Conservation (phyloP, 73 alveolate species). For the Breviolum minutum region DNA sequence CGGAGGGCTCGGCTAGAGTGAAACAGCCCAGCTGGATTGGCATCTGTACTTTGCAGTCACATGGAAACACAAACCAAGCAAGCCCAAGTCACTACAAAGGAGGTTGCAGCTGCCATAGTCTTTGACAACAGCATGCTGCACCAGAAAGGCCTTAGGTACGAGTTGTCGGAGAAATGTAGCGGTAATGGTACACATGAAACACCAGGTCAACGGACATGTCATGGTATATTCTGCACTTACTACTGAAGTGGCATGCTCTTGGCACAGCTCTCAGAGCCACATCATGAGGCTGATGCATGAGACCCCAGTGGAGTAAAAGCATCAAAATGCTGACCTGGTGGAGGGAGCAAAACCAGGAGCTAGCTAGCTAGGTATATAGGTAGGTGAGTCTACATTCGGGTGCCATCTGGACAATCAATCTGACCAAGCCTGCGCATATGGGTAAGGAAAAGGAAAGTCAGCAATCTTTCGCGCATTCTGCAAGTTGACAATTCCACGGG, state of each 20-base stretch:
- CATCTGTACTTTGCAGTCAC: background rate
- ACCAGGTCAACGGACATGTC: too few species aligned
- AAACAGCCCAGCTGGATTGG: background rate
- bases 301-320: slow-evolving; percentile 77
- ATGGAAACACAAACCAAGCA: background rate
- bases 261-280: background rate
- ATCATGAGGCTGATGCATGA: slow-evolving; percentile 23
- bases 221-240: too few species aligned
- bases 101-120: slow-evolving; percentile 20
- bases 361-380: background rate
- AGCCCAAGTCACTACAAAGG: slow-evolving; percentile 48
- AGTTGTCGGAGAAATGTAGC: background rate
- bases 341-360: background rate
- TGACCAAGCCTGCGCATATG: slow-evolving; percentile 53
- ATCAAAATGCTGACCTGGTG: slow-evolving; percentile 46
- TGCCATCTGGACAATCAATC: background rate
- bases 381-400: background rate
- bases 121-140: slow-evolving; percentile 71
- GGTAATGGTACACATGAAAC: too few species aligned
- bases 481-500: slow-evolving; percentile 94
- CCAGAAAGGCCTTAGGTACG: slow-evolving; percentile 37
- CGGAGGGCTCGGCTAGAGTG: background rate
- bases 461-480: slow-evolving; percentile 95
- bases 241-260: too few species aligned
- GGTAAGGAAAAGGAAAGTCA: slow-evolving; percentile 83